Base-by-base conservation (phyloP, 1,284 basidiomycete species). In the Trametes versicolor region DNA sequence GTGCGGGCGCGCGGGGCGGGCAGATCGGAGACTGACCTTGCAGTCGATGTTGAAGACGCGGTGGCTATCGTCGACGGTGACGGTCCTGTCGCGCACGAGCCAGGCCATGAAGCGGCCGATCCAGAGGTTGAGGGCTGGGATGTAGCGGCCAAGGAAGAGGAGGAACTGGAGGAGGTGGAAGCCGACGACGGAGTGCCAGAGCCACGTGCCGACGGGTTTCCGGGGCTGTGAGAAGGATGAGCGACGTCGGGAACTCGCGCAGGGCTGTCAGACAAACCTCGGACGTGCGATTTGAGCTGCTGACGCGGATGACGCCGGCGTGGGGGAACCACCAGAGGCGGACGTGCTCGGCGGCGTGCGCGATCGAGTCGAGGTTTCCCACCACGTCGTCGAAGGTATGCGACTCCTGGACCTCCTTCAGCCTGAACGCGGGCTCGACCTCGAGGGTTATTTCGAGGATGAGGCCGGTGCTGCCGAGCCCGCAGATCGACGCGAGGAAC, bases 271-370 rank as follows among this genome's bases (percentile, higher is more conserved):
- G 55, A 65, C 55, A 64, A 73, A 96, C 94, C 82, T 95, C 91
- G 58, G 80, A 78, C 1, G 95, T 94, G 58, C 96, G 84, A 76
- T 95, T 87, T 47, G 91, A 85, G 67, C 88, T 83, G 71, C 90
- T 92, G 60, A 95, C 86, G 47, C 95, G 89, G 62, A 96, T 83
- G 41, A 82, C 82, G 66, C 90, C 88, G 21, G 90, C 87, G 63
- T 93, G 90, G 1, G 97, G 95, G 80, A 92, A 98, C 96, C 97
- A 99, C 93, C 95, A 97, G 34, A 96, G 84, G n/a, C 95, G 85
- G 27, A 95, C 93, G 76, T 98, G 96, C 78, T 99, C 88, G 0
- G 93, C 89, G 53, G 87, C 84, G 56, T 77, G 75, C 41, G 86
- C 88, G 72, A 97, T 80, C 9, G 78, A 67, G 67, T 91, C 86